Conservation (phyloP, 164 flowering plant species). For the Macadamia tetraphylla region DNA sequence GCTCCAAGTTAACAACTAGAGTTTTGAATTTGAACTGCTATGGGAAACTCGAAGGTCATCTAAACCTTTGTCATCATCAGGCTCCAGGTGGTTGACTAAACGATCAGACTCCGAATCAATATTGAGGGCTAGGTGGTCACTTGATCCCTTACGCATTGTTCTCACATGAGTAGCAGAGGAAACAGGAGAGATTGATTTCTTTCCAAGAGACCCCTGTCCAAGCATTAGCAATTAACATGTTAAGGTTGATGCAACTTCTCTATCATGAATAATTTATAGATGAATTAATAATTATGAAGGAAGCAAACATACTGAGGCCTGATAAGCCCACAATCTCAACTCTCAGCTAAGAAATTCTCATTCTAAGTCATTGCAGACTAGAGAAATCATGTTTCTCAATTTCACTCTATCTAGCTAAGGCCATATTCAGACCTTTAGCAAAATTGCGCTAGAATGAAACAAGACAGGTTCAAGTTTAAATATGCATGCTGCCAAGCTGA, state of each 20-base stretch:
- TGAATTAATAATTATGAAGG: neutral
- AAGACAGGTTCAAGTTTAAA: too few relatives aligned
- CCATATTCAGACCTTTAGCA: too few relatives aligned
- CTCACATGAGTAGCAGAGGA: slow-evolving; percentile 72
- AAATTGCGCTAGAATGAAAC: too few relatives aligned
- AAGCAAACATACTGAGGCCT: too few relatives aligned
- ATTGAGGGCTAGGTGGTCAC: slow-evolving; percentile 74
- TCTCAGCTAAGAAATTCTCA: too few relatives aligned
- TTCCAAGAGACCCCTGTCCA: slow-evolving; percentile 59
- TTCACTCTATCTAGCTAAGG: too few relatives aligned
- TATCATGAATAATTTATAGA: neutral
- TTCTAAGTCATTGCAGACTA: too few relatives aligned
- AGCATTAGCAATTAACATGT: slow-evolving; percentile 9
- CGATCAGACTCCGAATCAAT: slow-evolving; percentile 65
- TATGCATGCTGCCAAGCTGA: too few relatives aligned
- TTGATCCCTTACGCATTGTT: slow-evolving; percentile 76
- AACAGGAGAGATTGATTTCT: slow-evolving; percentile 38
- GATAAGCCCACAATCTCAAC: too few relatives aligned
- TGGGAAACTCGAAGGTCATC: neutral
- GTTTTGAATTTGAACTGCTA: slow-evolving; percentile 1
- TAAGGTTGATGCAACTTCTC: neutral
- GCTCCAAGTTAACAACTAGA: neutral
- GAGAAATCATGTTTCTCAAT: too few relatives aligned
- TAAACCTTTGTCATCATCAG: slow-evolving; percentile 87
- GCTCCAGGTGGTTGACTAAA: slow-evolving; percentile 48